phyloP scores from a whole-genome alignment of 2,329 filamentous ascomycete genomes.

The Shiraia sp. region DNA sequence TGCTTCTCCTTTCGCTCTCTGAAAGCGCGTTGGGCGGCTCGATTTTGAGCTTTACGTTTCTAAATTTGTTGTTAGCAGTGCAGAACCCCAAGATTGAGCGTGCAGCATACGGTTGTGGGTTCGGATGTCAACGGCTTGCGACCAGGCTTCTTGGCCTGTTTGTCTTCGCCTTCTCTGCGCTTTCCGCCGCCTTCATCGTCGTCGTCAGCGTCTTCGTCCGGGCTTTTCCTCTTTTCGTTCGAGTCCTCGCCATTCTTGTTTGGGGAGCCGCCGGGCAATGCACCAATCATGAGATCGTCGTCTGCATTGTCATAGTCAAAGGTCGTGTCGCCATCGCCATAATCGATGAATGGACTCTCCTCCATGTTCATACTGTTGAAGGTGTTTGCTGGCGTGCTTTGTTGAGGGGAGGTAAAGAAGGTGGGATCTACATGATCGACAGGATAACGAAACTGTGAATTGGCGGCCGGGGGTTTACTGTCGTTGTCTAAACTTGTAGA shows the following conservation, averaged over 20 bases:
- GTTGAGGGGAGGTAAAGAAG: slow-evolving; percentile 46
- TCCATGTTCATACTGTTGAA: slow-evolving; percentile 59
- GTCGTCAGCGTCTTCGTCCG: slow-evolving; percentile 66
- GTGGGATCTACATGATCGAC: slow-evolving; percentile 38
- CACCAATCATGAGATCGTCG: slow-evolving; percentile 71
- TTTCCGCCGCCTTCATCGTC: slow-evolving; percentile 71
- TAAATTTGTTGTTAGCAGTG: slow-evolving; percentile 46
- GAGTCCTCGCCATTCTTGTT: slow-evolving; percentile 46
- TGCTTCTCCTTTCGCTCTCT: slow-evolving; percentile 67
- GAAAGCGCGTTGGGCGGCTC: slow-evolving; percentile 64
- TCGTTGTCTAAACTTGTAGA: slow-evolving; percentile 21
- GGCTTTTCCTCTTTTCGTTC: slow-evolving; percentile 68
- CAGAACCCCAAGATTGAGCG: slow-evolving; percentile 5
- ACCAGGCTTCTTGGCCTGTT: slow-evolving; percentile 91
- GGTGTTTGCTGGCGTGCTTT: slow-evolving; percentile 45
- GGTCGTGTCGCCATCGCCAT: slow-evolving; percentile 72
- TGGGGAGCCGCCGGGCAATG: slow-evolving; percentile 64
- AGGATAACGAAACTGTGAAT: slow-evolving; percentile 37
- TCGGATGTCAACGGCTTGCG: slow-evolving; percentile 94
- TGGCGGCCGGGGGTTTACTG: slow-evolving; percentile 14
- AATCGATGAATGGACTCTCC: slow-evolving; percentile 83
- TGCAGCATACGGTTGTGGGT: slow-evolving; percentile 81
- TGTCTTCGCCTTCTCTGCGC: slow-evolving; percentile 80
- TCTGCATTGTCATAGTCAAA: slow-evolving; percentile 74
- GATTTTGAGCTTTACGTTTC: slow-evolving; percentile 86